These are phyloP conservation scores for Aspergillus nidulans DNA, from an alignment of 495 filamentous ascomycete genomes.

Conservation along the genomic window DNA sequence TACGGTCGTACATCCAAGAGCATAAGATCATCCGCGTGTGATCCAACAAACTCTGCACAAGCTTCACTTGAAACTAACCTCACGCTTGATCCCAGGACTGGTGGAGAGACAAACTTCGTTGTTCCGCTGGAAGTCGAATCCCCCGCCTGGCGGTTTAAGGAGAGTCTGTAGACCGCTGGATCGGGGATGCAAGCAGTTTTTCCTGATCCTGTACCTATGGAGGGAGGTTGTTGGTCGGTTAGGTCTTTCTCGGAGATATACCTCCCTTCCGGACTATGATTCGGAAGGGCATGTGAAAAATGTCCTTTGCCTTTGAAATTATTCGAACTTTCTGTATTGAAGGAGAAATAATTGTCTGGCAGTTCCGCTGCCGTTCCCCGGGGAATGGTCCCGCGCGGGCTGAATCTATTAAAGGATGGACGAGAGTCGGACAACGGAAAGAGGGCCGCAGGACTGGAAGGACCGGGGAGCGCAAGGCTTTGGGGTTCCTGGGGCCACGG, in stretches of 20 bases:
- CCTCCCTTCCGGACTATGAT: slow-evolving; percentile 63
- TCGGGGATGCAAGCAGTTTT: slow-evolving; percentile 21
- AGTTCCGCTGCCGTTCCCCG: slow-evolving; percentile 38
- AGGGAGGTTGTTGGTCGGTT: slow-evolving; percentile 66
- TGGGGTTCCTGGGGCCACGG: slow-evolving; percentile 39
- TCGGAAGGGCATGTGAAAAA: slow-evolving; percentile 61
- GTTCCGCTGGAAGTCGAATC: background rate
- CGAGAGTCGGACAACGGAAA: slow-evolving; percentile 27
- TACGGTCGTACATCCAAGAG: slow-evolving; percentile 87
- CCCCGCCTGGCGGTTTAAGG: slow-evolving; percentile 15
- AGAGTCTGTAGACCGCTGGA: slow-evolving; percentile 19
- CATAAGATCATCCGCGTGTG: slow-evolving; percentile 53
- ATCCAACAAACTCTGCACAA: slow-evolving; percentile 62
- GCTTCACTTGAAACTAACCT: slow-evolving; percentile 54
- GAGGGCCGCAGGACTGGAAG: slow-evolving; percentile 24
- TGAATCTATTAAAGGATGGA: slow-evolving; percentile 41
- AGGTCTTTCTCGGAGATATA: slow-evolving; percentile 67
- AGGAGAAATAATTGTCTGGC: slow-evolving; percentile 77
- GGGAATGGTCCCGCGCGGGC: slow-evolving; percentile 28
- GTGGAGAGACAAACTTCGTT: background rate
- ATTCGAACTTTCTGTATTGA: slow-evolving; percentile 55
- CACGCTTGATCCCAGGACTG: background rate
- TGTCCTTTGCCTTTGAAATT: slow-evolving; percentile 69
- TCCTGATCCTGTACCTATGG: slow-evolving; percentile 32
- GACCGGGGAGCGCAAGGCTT: slow-evolving; percentile 23